Evolutionary conservation across 2,329 filamentous ascomycete species (phyloP).

Genomic region (Exophiala sp.): DNA sequence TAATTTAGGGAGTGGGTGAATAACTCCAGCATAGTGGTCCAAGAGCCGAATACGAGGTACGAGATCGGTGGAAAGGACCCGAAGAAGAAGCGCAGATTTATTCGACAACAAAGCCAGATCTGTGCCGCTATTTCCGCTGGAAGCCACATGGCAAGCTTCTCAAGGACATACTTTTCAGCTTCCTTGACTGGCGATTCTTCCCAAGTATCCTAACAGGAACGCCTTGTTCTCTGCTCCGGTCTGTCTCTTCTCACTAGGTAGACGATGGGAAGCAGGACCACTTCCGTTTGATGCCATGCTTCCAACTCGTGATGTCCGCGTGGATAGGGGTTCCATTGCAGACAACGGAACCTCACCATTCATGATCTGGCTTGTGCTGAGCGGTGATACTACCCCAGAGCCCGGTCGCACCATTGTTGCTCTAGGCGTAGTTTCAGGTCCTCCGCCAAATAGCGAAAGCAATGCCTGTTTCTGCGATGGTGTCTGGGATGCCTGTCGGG

Average conservation of each 20-base stretch:
- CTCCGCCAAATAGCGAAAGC: conserved; percentile 63
- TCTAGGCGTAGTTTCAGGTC: conserved; percentile 7
- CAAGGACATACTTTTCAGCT: background rate
- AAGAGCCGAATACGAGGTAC: too few species aligned
- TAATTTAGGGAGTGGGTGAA: too few species aligned
- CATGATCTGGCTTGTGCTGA: conserved; percentile 20
- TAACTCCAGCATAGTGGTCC: too few species aligned
- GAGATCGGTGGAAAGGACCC: too few species aligned
- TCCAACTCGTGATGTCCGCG: conserved; percentile 25
- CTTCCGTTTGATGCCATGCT: conserved; percentile 25
- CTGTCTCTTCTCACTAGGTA: conserved; percentile 49
- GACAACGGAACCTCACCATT: conserved; percentile 24
- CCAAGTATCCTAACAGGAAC: conserved; percentile 73
- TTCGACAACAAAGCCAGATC: too few species aligned
- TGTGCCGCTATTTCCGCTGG: too few species aligned
- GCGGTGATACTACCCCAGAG: conserved; percentile 22
- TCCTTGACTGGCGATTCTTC: conserved; percentile 35
- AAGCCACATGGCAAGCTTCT: too few species aligned
- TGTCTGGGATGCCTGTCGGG: conserved; percentile 10
- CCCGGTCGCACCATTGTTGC: conserved; percentile 4
- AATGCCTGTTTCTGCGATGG: conserved; percentile 45
- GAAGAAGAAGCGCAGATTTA: too few species aligned
- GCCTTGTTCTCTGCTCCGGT: conserved; percentile 67
- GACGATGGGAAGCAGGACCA: conserved; percentile 33
- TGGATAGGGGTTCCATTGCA: conserved; percentile 28